Conservation (phyloP, 2,329 filamentous ascomycete species). For the Arthrobotrys iridis region DNA sequence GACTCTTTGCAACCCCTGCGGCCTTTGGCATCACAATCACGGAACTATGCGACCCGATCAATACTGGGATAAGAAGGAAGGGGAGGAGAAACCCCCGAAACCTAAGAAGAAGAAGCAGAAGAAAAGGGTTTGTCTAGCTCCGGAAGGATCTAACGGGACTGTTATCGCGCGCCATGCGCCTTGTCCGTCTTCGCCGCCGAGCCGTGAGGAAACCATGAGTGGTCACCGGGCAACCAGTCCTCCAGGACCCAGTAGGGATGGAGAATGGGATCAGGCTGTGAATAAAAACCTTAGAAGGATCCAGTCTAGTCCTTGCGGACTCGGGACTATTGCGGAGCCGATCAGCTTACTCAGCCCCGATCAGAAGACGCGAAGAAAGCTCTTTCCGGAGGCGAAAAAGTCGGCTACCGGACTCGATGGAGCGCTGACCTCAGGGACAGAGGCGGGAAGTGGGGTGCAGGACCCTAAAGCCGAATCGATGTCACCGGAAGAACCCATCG, state of each 20-base stretch:
- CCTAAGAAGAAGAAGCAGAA: constrained; percentile 55
- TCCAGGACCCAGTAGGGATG: constrained; percentile 34
- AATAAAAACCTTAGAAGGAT: constrained; percentile 68
- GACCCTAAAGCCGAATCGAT: constrained; percentile 64
- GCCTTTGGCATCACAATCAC: constrained; percentile 92
- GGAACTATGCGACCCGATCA: constrained; percentile 83
- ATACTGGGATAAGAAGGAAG: constrained; percentile 72
- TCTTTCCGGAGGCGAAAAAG: constrained; percentile 50
- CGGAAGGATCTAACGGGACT: constrained; percentile 23
- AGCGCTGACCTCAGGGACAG: constrained; percentile 27
- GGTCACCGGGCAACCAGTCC: constrained; percentile 56
- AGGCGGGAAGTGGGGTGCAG: constrained; percentile 39
- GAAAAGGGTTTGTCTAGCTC: constrained; percentile 39
- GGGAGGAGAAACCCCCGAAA: constrained; percentile 59
- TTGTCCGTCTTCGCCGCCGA: constrained; percentile 40
- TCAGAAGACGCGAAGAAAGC: constrained; percentile 48
- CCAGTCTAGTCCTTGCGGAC: constrained; percentile 69
- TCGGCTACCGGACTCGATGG: constrained; percentile 37
- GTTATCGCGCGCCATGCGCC: constrained; percentile 20
- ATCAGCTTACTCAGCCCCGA: constrained; percentile 50
- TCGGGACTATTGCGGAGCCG: constrained; percentile 37
- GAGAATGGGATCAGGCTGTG: constrained; percentile 60
- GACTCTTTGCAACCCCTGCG: constrained; percentile 92
- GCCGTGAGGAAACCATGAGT: constrained; percentile 43
- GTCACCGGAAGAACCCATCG: constrained; percentile 54